Percentiles rank a stretch among this genome's conserved stretches.
Evolutionary conservation across 192 early-diverging fungal species (phyloP).

Genomic region (Linnemannia zychae): DNA sequence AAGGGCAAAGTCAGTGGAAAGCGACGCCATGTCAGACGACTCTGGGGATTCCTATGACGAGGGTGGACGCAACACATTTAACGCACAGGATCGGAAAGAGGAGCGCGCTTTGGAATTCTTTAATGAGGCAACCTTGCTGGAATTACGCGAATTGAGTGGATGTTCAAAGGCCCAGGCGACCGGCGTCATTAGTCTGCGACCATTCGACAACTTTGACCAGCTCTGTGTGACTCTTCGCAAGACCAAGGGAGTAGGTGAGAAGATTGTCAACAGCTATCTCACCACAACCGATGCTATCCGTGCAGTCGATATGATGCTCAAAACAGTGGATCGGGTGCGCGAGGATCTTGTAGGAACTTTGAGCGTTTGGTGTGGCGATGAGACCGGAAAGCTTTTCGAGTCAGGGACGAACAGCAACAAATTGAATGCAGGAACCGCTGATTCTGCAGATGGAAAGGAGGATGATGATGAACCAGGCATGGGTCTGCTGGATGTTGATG

Average conservation of each 20-base stretch:
- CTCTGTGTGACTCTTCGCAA: conserved; percentile 65
- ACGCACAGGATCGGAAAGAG: conserved; percentile 31
- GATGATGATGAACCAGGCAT: conserved; percentile 50
- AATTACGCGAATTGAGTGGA: conserved; percentile 35
- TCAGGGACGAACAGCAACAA: conserved; percentile 29
- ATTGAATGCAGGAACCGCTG: not conserved
- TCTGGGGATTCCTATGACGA: conserved; percentile 24
- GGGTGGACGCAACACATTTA: conserved; percentile 15
- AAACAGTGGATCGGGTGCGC: conserved; percentile 69
- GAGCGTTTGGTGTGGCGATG: conserved; percentile 61
- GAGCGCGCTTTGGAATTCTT: conserved; percentile 43
- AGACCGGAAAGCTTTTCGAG: conserved; percentile 36
- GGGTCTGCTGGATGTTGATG: conserved; percentile 50
- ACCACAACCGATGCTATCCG: conserved; percentile 72
- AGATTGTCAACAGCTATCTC: conserved; percentile 65
- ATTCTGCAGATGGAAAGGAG: not conserved
- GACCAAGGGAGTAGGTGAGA: conserved; percentile 65
- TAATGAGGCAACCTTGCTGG: conserved; percentile 29
- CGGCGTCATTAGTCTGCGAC: conserved; percentile 67
- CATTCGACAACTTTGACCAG: conserved; percentile 68
- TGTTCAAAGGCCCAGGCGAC: conserved; percentile 62
- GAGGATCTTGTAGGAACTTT: conserved; percentile 62
- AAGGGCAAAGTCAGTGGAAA: not conserved
- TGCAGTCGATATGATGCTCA: conserved; percentile 73
- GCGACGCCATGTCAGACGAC: conserved; percentile 12